A percentile compares a stretch with the other conserved stretches of the same genome.
These are phyloP conservation scores for Fusarium goolgardi DNA, from an alignment of 2,329 filamentous ascomycete species.

Conservation along the genomic window DNA sequence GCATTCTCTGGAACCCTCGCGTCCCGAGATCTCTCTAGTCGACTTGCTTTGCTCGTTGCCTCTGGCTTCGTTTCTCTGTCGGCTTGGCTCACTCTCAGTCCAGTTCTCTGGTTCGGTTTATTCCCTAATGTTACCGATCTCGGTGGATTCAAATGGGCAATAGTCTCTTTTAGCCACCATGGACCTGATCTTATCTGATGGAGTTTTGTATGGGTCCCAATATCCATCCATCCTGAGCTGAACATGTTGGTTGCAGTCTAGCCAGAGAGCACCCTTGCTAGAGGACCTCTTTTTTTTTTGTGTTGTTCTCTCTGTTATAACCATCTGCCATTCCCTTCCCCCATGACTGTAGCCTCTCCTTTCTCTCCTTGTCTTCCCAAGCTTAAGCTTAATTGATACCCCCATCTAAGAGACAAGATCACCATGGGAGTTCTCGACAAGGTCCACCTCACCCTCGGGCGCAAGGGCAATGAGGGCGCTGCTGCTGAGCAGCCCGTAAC, in stretches of 20 bases:
- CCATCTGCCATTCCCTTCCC: not conserved
- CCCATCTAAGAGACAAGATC: conserved; percentile 14
- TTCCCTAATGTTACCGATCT: conserved; percentile 29
- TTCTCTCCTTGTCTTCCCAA: conserved; percentile 23
- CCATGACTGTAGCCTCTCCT: not conserved
- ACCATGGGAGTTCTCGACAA: conserved; percentile 39
- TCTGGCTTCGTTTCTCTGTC: not conserved
- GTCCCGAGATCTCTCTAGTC: conserved; percentile 13
- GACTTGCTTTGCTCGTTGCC: not conserved
- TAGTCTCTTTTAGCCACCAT: conserved; percentile 19
- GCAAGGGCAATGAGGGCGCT: conserved; percentile 25
- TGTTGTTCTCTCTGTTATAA: conserved; percentile 26
- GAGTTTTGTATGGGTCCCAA: conserved; percentile 29
- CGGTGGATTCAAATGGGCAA: conserved; percentile 20
- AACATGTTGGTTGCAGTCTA: conserved; percentile 10
- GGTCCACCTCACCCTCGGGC: conserved; percentile 27
- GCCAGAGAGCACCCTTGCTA: conserved; percentile 10
- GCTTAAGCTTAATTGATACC: conserved; percentile 17
- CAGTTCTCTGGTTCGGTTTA: not conserved
- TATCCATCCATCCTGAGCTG: conserved; percentile 7
- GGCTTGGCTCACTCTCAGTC: not conserved
- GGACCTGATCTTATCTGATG: conserved; percentile 44
- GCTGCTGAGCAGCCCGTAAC: conserved; percentile 26
- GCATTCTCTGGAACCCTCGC: conserved; percentile 29
- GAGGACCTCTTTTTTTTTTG: conserved; percentile 15